phyloP scores from a whole-genome alignment of 257 asterid genomes.

The Mentha longifolia region DNA sequence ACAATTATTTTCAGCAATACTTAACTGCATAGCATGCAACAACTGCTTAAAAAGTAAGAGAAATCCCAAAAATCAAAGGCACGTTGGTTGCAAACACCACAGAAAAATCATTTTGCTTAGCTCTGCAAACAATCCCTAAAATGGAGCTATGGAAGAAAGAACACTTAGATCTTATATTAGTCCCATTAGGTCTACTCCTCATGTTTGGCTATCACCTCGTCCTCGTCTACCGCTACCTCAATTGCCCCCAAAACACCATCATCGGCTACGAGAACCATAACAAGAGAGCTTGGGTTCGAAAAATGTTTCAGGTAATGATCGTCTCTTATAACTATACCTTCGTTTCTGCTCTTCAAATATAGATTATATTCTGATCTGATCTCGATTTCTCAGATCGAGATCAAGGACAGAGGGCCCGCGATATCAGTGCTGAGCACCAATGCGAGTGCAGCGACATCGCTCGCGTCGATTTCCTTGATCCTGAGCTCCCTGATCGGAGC shows the following conservation, averaged over 20 bases:
- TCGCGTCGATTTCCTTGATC: conserved; percentile 57
- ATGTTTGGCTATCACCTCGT: conserved; percentile 67
- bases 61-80: neutral
- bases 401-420: conserved; percentile 55
- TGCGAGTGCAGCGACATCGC: conserved; percentile 50
- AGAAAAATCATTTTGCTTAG: neutral
- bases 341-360: neutral
- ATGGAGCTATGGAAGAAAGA: conserved; percentile 53
- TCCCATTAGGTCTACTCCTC: conserved; percentile 53
- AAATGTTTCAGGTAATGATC: conserved; percentile 52
- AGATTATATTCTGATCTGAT: neutral
- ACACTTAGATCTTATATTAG: conserved; percentile 53
- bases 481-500: conserved; percentile 62
- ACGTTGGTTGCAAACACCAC: neutral
- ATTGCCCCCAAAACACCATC: conserved; percentile 47
- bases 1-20: neutral
- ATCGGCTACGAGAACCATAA: conserved; percentile 66
- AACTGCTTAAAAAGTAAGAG: neutral
- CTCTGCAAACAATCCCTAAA: neutral
- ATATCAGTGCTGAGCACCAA: conserved; percentile 50
- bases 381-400: conserved; percentile 39
- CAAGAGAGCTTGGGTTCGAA: conserved; percentile 65
- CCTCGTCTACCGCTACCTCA: conserved; percentile 57
- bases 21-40: neutral
- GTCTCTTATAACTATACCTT: neutral